phyloP scores from a whole-genome alignment of 2,329 filamentous ascomycete genomes.

The Knoxdaviesia proteae region DNA sequence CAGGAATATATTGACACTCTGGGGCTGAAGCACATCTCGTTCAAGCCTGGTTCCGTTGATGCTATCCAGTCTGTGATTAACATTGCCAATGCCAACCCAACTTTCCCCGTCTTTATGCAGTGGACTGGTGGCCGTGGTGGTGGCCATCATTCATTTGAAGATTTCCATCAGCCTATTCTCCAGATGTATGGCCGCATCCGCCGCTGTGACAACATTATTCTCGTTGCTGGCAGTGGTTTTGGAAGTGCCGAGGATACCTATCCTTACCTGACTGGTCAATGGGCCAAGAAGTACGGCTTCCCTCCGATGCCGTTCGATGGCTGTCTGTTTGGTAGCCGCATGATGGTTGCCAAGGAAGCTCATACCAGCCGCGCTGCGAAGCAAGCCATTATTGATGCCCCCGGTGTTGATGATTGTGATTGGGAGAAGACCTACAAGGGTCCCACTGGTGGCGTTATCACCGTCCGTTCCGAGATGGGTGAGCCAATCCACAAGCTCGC shows the following conservation, averaged over 20 bases:
- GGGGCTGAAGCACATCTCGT: constrained; percentile 78
- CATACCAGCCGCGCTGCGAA: constrained; percentile 76
- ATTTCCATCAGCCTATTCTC: constrained; percentile 82
- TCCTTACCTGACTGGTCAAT: constrained; percentile 73
- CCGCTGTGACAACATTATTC: constrained; percentile 66
- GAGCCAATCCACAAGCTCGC: constrained; percentile 98
- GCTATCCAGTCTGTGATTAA: constrained; percentile 81
- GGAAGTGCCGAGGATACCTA: constrained; percentile 80
- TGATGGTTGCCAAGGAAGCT: constrained; percentile 89
- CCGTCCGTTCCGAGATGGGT: constrained; percentile 95
- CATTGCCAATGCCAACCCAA: constrained; percentile 82
- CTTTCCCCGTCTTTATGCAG: constrained; percentile 80
- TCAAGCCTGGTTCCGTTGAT: constrained; percentile 81
- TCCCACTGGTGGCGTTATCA: constrained; percentile 80
- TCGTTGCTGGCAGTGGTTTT: constrained; percentile 82
- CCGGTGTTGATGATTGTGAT: constrained; percentile 58
- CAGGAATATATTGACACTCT: constrained; percentile 88
- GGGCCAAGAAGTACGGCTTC: constrained; percentile 74
- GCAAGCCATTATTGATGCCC: constrained; percentile 71
- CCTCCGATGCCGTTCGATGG: constrained; percentile 90
- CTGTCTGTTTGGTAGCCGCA: constrained; percentile 72
- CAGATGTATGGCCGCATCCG: constrained; percentile 82
- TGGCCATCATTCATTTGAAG: constrained; percentile 86
- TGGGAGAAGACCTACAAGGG: constrained; percentile 94
- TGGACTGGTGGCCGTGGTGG: constrained; percentile 91